phyloP scores from a whole-genome alignment of 164 flowering plant genomes.

The Echeveria elegans region DNA sequence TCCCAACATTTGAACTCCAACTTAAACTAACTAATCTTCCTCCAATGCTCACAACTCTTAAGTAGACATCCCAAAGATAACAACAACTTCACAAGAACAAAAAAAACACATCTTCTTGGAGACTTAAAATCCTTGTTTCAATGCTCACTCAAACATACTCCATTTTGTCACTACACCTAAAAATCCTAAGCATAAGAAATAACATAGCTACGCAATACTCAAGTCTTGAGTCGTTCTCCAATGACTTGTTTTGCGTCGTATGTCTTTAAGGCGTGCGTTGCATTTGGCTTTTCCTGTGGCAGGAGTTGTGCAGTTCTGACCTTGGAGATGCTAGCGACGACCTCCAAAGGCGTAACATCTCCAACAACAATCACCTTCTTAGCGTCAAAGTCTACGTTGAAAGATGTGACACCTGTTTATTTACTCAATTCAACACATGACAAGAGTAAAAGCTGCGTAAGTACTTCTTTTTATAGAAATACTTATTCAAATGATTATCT shows the following conservation, averaged over 20 bases:
- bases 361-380: constrained; percentile 43
- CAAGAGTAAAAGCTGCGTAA: neutral
- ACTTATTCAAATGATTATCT: neutral
- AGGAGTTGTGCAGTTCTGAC: constrained; percentile 34
- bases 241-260: neutral
- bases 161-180: too few species aligned
- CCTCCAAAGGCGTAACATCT: constrained; percentile 29
- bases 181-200: too few species aligned
- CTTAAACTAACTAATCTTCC: neutral
- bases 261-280: neutral
- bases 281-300: constrained; percentile 11
- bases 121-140: too few species aligned
- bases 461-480: neutral
- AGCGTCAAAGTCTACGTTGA: constrained; percentile 35
- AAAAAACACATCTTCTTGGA: neutral
- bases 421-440: neutral
- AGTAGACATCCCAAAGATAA: neutral
- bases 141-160: too few species aligned
- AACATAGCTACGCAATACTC: too few species aligned
- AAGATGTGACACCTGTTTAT: constrained; percentile 36
- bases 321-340: constrained; percentile 35
- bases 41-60: neutral
- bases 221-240: too few species aligned
- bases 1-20: neutral
- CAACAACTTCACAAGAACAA: neutral